phyloP scores from a whole-genome alignment of 1,284 basidiomycete genomes.

The Ceratobasidium theobromae region DNA sequence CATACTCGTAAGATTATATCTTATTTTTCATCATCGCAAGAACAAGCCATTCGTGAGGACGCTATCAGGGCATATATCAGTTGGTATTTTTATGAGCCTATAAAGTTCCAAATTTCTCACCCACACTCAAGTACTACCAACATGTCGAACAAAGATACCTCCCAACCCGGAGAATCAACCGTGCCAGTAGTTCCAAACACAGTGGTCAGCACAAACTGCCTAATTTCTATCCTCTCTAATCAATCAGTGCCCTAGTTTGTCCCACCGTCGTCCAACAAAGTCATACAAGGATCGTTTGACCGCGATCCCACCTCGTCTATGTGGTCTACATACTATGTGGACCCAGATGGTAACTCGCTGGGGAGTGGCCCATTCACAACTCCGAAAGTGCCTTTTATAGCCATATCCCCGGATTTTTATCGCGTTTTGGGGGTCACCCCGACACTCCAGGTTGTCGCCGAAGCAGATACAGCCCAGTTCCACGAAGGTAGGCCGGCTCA shows the following conservation, averaged over 20 bases:
- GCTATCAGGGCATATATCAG: too few species aligned
- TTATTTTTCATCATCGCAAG: too few species aligned
- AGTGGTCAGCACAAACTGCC: neutral
- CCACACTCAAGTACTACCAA: too few species aligned
- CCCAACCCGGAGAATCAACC: neutral
- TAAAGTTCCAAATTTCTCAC: too few species aligned
- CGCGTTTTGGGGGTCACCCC: neutral
- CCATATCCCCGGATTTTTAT: neutral
- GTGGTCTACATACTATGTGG: conserved; percentile 9
- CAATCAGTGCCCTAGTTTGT: neutral
- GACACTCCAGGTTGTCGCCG: conserved; percentile 6
- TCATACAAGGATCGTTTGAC: conserved; percentile 17
- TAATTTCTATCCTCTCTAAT: neutral
- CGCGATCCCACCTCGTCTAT: conserved; percentile 3
- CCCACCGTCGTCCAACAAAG: neutral
- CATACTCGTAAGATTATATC: too few species aligned
- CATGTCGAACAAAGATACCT: too few species aligned
- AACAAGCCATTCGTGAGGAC: too few species aligned
- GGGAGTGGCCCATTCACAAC: neutral
- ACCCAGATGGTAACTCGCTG: neutral
- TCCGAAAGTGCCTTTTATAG: conserved; percentile 10
- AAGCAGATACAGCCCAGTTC: neutral
- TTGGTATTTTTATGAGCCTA: too few species aligned
- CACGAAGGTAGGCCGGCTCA: conserved; percentile 11
- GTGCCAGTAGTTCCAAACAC: neutral